Conservation (phyloP, 2,329 filamentous ascomycete species). For the Geosmithia morbida region DNA sequence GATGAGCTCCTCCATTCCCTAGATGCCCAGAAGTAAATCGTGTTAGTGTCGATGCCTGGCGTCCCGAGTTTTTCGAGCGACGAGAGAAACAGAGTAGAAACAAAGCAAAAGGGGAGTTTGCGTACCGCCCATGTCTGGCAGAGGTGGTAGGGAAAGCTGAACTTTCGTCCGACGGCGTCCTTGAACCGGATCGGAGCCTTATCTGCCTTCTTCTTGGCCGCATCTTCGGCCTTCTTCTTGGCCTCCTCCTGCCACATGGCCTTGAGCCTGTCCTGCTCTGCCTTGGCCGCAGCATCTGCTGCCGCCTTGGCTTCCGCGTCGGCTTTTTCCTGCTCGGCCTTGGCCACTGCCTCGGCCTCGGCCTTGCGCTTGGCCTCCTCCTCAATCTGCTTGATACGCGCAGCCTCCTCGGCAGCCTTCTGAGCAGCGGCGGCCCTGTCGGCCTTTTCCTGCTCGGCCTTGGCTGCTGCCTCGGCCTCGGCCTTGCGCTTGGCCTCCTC, state of each 20-base stretch:
- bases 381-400: constrained; percentile 20
- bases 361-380: constrained; percentile 21
- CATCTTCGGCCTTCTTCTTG: constrained; percentile 27
- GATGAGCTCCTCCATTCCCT: constrained; percentile 81
- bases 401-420: constrained; percentile 26
- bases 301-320: constrained; percentile 13
- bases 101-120: background rate
- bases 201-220: constrained; percentile 31
- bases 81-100: background rate
- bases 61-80: background rate
- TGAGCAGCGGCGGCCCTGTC: constrained; percentile 25
- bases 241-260: constrained; percentile 21
- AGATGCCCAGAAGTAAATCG: background rate
- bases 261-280: constrained; percentile 26
- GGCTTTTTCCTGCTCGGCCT: constrained; percentile 16
- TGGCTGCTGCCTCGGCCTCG: constrained; percentile 17
- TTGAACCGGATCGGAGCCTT: constrained; percentile 78
- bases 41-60: constrained; percentile 3
- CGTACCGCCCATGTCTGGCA: constrained; percentile 74
- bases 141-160: constrained; percentile 77
- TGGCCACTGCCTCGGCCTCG: constrained; percentile 17
- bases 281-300: constrained; percentile 24
- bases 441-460: constrained; percentile 16
- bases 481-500: constrained; percentile 21
- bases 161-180: constrained; percentile 81